Percentiles rank a stretch among this genome's conserved stretches.
phyloP scores from a whole-genome alignment of 2,329 filamentous ascomycete species.

The Diaporthe humulicola region DNA sequence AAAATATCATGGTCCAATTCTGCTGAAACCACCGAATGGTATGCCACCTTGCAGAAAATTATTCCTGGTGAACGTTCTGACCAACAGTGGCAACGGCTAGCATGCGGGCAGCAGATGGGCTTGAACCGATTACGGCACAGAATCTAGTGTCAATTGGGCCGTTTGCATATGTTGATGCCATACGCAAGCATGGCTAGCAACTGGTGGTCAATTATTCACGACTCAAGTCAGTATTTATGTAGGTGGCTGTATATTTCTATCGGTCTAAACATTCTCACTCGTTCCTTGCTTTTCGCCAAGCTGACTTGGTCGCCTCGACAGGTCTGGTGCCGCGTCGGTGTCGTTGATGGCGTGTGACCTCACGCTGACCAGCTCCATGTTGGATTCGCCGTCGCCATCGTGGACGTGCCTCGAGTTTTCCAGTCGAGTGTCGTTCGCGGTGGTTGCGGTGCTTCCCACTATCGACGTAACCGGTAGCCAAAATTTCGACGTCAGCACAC shows the following conservation, averaged over 20 bases:
- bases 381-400: not conserved
- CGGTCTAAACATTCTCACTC: not conserved
- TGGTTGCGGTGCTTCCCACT: constrained; percentile 1
- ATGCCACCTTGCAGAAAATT: not conserved
- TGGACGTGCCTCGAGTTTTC: not conserved
- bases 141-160: too few species aligned
- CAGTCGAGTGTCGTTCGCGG: not conserved
- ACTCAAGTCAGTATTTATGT: not conserved
- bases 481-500: constrained; percentile 9
- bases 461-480: constrained; percentile 6
- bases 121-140: not conserved
- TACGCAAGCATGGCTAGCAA: too few species aligned
- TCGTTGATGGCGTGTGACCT: not conserved
- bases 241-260: too few species aligned
- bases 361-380: constrained; percentile 21
- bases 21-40: not conserved
- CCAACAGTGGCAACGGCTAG: too few species aligned
- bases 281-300: constrained; percentile 1
- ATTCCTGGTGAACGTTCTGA: not conserved
- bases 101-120: too few species aligned
- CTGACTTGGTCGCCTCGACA: constrained; percentile 19
- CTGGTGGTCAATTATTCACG: too few species aligned
- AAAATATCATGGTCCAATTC: not conserved
- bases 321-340: not conserved
- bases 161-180: too few species aligned